Base-by-base conservation (phyloP, 2,329 filamentous ascomycete genomes). In the Penicillium sp. region DNA sequence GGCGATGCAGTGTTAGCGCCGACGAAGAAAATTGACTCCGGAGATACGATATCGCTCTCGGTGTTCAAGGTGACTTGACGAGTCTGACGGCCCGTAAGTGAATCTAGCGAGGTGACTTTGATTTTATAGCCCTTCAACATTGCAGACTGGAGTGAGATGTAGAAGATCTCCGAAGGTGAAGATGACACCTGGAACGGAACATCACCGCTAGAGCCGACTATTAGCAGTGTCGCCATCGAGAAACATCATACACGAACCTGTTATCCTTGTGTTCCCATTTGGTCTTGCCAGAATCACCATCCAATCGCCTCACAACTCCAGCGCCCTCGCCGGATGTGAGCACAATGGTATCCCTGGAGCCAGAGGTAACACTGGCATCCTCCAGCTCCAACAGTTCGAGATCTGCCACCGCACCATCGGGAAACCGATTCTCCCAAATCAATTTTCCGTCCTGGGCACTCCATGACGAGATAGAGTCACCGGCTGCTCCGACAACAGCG, bases 361-460 rank as follows among this genome's bases (percentile, higher is more conserved):
- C 83, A 79, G 62, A 80, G 55, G 64, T 81, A 38, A 77, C 74
- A 53, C 75, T 74, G 35, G 78, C 79, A 73, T 88, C 89, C 26
- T 86, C 86, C 72, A 91, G 80, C 77, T 90, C 89, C 75, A 94
- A 81, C 38, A 94, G 86, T 80, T 95, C 93, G 58, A 97, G 76
- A 74, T 76, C 75, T 19, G 73, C 70, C 45, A 75, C 70, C 19
- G 71, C 60, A 22, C 70, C 77, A 48, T 76, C 89, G 6, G 76
- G 73, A 59, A 92, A 87, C 52, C 82, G 80, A 45, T 83, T 83
- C 60, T 87, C 86, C 92, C 95, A 99, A 40, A 87, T 82, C 65
- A 91, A 85, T 70, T 90, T 87, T 30, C 95, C 95, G 69, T 89
- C 91, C 52, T 89, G 82, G 38, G 92, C 92, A 78, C 92, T 89